A percentile compares a stretch with the other conserved stretches of the same genome.
These are phyloP conservation scores for Agrostemma githago DNA, from an alignment of 148 eudicot genomes.

Conservation along the genomic window DNA sequence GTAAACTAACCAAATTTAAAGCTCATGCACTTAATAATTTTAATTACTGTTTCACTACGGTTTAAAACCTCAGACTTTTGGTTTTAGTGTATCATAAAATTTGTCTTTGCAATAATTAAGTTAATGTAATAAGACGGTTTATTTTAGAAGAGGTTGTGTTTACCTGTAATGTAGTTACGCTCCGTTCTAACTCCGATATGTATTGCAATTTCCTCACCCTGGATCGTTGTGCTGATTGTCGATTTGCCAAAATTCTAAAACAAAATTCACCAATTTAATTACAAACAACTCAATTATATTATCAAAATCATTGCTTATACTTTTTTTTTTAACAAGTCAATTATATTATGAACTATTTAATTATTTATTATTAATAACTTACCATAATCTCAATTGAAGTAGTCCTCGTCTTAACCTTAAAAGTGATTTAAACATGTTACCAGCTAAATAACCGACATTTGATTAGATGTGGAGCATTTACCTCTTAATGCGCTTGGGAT, in stretches of 20 bases:
- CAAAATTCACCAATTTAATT: not conserved
- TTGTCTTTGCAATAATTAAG: too few relatives aligned
- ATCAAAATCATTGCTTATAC: too few relatives aligned
- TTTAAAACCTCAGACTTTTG: too few relatives aligned
- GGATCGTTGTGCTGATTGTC: constrained; percentile 96
- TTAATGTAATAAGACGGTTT: not conserved
- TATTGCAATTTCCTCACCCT: constrained; percentile 92
- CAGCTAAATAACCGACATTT: not conserved
- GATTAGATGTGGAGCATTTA: constrained; percentile 5
- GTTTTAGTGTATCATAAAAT: too few relatives aligned
- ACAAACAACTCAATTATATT: too few relatives aligned
- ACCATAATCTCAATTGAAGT: too few relatives aligned
- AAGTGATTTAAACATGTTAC: not conserved
- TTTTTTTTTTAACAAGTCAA: too few relatives aligned
- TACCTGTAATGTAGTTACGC: constrained; percentile 85
- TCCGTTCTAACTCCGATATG: constrained; percentile 91
- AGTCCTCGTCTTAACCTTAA: too few relatives aligned
- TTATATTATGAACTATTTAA: too few relatives aligned
- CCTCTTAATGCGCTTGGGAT: constrained; percentile 95
- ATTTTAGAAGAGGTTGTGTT: not conserved
- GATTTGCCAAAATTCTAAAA: constrained; percentile 79
- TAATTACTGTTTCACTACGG: too few relatives aligned
- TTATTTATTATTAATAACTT: too few relatives aligned
- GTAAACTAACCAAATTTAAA: not conserved
- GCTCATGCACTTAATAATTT: too few relatives aligned